Evolutionary conservation across 768 basidiomycete genomes (phyloP).

Genomic region (Lepiota subincarnata): DNA sequence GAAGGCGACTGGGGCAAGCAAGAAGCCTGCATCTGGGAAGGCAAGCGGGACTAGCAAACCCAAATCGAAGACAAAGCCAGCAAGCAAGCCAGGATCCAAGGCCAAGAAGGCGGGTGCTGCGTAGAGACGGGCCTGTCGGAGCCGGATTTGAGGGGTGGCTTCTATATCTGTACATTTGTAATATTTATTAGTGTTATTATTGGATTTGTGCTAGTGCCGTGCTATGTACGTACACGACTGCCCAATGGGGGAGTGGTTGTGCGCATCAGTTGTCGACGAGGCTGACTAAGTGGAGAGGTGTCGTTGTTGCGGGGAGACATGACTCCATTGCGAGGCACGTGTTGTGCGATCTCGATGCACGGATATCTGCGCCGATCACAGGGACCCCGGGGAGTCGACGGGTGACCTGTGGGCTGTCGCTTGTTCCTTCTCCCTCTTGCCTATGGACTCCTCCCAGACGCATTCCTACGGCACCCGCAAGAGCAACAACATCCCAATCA

Average conservation of each 20-base stretch:
- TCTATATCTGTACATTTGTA: conserved; percentile 8
- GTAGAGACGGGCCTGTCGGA: conserved; percentile 12
- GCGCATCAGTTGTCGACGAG: background rate
- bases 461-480: conserved; percentile 53
- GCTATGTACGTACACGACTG: background rate
- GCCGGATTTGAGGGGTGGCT: background rate
- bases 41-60: conserved; percentile 21
- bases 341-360: conserved; percentile 16
- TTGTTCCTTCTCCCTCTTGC: conserved; percentile 22
- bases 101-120: conserved; percentile 26
- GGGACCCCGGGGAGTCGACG: conserved; percentile 21
- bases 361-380: conserved; percentile 24
- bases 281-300: background rate
- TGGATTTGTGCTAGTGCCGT: background rate
- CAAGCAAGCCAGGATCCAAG: conserved; percentile 26
- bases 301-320: background rate
- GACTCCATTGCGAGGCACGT: conserved; percentile 7
- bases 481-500: conserved; percentile 47
- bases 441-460: conserved; percentile 20
- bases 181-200: conserved; percentile 12
- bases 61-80: conserved; percentile 23
- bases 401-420: conserved; percentile 14
- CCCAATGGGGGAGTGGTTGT: conserved; percentile 1
- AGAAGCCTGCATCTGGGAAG: conserved; percentile 27
- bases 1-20: conserved; percentile 27